These are phyloP conservation scores for Lophiotrema nucula DNA, from an alignment of 495 filamentous ascomycete species.

Conservation along the genomic window DNA sequence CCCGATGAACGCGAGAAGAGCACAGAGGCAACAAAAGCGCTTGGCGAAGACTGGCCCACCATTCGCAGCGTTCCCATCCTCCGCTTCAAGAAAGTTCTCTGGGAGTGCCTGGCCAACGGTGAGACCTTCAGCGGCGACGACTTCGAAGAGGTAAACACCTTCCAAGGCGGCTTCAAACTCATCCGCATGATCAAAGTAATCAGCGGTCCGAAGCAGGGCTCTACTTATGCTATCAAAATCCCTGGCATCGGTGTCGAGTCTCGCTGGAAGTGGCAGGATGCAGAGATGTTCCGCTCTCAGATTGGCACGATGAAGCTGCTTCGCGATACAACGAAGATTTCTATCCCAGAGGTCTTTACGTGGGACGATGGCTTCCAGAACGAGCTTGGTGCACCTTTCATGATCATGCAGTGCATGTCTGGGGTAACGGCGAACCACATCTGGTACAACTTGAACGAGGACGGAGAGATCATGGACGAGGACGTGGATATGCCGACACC, in stretches of 20 bases:
- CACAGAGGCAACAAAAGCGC: no score
- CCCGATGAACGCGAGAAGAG: no score
- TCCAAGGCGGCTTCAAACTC: background rate
- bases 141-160: background rate
- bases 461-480: background rate
- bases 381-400: conserved; percentile 17
- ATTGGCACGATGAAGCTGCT: background rate
- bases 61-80: background rate
- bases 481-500: background rate
- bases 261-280: background rate
- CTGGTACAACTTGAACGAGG: conserved; percentile 39
- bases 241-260: background rate
- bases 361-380: conserved; percentile 11
- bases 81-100: background rate
- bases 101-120: background rate
- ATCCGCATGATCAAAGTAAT: background rate
- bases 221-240: conserved; percentile 6
- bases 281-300: background rate
- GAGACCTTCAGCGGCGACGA: background rate
- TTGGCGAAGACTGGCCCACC: no score
- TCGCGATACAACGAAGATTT: conserved; percentile 23
- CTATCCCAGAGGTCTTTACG: conserved; percentile 25
- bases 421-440: conserved; percentile 13
- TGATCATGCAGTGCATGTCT: conserved; percentile 21
- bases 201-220: background rate